Conservation (phyloP, 2,329 filamentous ascomycete genomes). For the Alternaria sp. region DNA sequence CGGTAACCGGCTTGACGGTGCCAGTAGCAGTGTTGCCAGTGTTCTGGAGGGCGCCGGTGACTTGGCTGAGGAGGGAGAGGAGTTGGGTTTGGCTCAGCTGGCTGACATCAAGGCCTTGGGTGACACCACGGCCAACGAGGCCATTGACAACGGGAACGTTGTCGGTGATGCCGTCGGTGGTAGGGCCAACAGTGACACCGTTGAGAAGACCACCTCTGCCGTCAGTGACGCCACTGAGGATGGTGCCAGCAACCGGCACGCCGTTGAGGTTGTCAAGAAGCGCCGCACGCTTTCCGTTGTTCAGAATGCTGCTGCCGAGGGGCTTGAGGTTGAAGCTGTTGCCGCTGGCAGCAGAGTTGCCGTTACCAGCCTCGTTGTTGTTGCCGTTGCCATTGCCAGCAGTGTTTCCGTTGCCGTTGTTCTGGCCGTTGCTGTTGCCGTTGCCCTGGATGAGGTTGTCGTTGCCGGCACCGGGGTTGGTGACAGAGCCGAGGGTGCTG, state of each 20-base stretch:
- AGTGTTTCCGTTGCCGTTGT: conserved; percentile 7
- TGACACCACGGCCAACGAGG: not conserved
- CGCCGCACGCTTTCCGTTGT: not conserved
- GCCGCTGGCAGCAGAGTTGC: conserved; percentile 12
- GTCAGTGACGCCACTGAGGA: not conserved
- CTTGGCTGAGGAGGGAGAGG: not conserved
- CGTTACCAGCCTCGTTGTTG: conserved; percentile 8
- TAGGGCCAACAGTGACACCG: not conserved
- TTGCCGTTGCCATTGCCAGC: conserved; percentile 17
- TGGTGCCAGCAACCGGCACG: not conserved
- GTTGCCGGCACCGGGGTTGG: conserved; percentile 9
- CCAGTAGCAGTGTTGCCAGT: not conserved
- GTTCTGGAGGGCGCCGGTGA: not conserved
- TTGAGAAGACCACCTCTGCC: not conserved
- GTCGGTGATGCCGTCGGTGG: not conserved
- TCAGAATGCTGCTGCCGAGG: conserved; percentile 3
- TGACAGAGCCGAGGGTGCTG: conserved; percentile 16
- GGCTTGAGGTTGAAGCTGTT: conserved; percentile 16
- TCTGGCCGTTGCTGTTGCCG: conserved; percentile 17
- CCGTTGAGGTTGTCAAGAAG: not conserved
- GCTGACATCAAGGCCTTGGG: not conserved
- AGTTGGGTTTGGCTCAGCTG: not conserved
- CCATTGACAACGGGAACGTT: not conserved
- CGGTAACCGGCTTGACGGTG: not conserved
- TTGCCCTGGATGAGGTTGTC: conserved; percentile 8